Conservation (phyloP, 257 asterid species). For the Penstemon newberryi region DNA sequence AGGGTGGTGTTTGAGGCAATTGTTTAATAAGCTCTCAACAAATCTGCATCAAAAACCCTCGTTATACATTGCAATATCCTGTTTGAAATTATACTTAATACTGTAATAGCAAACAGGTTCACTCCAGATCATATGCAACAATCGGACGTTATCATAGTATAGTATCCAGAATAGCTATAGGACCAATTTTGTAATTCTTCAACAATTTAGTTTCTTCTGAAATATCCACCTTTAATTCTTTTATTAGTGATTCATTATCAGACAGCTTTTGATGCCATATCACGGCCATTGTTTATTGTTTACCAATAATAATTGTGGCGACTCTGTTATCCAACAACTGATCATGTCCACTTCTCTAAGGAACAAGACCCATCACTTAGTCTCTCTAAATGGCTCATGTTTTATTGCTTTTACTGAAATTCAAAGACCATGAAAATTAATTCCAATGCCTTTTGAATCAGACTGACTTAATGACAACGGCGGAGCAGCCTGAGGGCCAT, state of each 20-base stretch:
- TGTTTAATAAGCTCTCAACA: constrained; percentile 67
- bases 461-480: too few relatives aligned
- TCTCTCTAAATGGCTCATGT: too few relatives aligned
- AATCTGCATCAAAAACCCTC: constrained; percentile 49
- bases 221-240: background rate
- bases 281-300: background rate
- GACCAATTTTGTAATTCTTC: background rate
- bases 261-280: constrained; percentile 10
- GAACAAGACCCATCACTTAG: too few relatives aligned
- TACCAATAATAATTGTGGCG: too few relatives aligned
- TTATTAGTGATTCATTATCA: background rate
- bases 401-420: too few relatives aligned
- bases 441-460: too few relatives aligned
- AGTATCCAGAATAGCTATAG: background rate
- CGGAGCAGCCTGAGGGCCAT: too few relatives aligned
- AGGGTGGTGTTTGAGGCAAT: constrained; percentile 54
- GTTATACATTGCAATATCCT: constrained; percentile 29
- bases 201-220: background rate
- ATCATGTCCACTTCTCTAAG: too few relatives aligned
- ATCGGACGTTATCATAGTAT: constrained; percentile 5
- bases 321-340: too few relatives aligned
- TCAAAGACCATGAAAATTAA: too few relatives aligned
- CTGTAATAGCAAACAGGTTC: background rate
- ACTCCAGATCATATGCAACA: constrained; percentile 8
- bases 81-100: constrained; percentile 23